These are phyloP conservation scores for Coemansia sp. DNA, from an alignment of 192 early-diverging fungal genomes.

Conservation along the genomic window DNA sequence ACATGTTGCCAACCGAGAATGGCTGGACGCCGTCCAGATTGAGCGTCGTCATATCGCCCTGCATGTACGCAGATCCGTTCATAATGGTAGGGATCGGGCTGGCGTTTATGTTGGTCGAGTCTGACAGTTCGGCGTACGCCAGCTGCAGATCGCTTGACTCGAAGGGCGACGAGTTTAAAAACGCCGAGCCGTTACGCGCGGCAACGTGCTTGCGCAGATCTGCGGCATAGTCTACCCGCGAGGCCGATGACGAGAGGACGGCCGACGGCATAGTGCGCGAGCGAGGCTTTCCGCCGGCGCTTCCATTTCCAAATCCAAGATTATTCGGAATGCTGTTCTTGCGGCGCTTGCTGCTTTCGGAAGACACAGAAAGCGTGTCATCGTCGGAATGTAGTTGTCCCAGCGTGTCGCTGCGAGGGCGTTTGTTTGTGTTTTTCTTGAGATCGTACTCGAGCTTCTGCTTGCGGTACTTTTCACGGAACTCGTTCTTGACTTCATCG, in stretches of 20 bases:
- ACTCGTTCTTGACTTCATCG: slow-evolving; percentile 45
- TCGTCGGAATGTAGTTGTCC: slow-evolving; percentile 3
- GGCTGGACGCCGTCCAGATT: slow-evolving; percentile 18
- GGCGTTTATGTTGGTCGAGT: neutral
- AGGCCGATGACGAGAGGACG: slow-evolving; percentile 16
- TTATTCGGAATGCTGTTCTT: slow-evolving; percentile 4
- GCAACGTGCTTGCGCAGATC: slow-evolving; percentile 48
- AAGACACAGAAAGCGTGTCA: neutral
- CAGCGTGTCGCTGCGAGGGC: slow-evolving; percentile 17
- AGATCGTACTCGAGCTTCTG: slow-evolving; percentile 46
- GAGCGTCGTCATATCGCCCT: slow-evolving; percentile 16
- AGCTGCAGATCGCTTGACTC: slow-evolving; percentile 26
- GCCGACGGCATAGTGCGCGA: slow-evolving; percentile 39
- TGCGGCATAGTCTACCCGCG: slow-evolving; percentile 17
- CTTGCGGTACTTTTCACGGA: slow-evolving; percentile 35
- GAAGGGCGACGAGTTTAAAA: slow-evolving; percentile 29
- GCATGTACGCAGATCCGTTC: slow-evolving; percentile 13
- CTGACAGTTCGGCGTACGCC: slow-evolving; percentile 20
- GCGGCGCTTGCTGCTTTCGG: slow-evolving; percentile 14
- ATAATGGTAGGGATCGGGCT: slow-evolving; percentile 24
- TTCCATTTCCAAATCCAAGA: slow-evolving; percentile 10
- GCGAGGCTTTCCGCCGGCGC: slow-evolving; percentile 28
- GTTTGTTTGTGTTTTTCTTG: slow-evolving; percentile 41
- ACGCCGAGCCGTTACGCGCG: slow-evolving; percentile 21
- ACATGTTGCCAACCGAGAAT: slow-evolving; percentile 16